A percentile compares a stretch with the other conserved stretches of the same genome.
Evolutionary conservation across 2,329 filamentous ascomycete species (phyloP).

Genomic region (Stemphylium beticola): DNA sequence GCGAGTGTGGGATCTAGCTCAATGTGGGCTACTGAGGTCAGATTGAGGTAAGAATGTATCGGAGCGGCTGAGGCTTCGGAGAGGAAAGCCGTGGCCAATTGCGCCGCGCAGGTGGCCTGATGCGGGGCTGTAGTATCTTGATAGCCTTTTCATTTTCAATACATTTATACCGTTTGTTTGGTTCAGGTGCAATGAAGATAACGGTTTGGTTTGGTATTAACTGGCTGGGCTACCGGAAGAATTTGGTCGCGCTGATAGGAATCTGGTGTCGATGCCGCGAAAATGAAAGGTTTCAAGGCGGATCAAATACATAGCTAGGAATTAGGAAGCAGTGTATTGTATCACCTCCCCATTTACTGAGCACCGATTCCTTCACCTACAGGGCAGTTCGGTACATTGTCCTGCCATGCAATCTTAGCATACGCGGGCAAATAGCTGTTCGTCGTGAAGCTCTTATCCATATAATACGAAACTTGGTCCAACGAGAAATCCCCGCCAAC

Average conservation of each 20-base stretch:
- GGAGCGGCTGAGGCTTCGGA: background rate
- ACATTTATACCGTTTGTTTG: too few species aligned
- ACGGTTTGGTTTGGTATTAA: too few species aligned
- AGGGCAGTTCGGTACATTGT: constrained; percentile 49
- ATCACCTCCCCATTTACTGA: background rate
- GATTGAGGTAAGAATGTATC: background rate
- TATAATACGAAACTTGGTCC: constrained; percentile 45
- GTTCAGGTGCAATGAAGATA: too few species aligned
- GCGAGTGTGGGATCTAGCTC: background rate
- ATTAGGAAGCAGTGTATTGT: background rate
- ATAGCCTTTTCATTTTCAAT: too few species aligned
- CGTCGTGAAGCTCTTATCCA: constrained; percentile 51
- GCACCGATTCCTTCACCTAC: constrained; percentile 45
- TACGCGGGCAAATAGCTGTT: constrained; percentile 52
- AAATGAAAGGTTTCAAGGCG: too few species aligned
- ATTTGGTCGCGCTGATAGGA: too few species aligned
- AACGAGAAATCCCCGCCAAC: constrained; percentile 42
- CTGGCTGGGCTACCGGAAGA: too few species aligned
- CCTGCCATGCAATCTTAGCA: constrained; percentile 51
- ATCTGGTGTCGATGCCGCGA: too few species aligned
- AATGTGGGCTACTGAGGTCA: background rate
- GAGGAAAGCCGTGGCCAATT: background rate
- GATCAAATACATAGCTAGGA: too few species aligned
- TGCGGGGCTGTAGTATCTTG: background rate
- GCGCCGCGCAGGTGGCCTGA: background rate